Evolutionary conservation across 202 grass and related monocot species (phyloP).

Genomic region (Panicum virgatum): DNA sequence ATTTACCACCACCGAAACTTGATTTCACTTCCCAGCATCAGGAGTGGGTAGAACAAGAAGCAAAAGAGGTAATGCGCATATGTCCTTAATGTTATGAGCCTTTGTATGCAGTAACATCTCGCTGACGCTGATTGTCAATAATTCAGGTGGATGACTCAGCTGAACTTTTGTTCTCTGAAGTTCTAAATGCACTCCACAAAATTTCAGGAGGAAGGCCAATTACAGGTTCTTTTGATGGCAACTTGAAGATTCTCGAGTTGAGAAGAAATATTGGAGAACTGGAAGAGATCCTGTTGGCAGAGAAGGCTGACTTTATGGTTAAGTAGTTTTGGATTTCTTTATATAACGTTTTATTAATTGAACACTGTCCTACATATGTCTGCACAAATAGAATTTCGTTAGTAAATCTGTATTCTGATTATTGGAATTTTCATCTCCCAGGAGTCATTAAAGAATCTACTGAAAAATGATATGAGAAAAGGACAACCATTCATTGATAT

Average conservation of each 20-base stretch:
- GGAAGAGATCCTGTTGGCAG: constrained; percentile 71
- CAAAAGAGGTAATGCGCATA: constrained; percentile 60
- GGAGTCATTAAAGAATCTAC: constrained; percentile 70
- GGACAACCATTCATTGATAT: constrained; percentile 75
- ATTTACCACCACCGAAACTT: constrained; percentile 90
- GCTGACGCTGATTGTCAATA: constrained; percentile 45
- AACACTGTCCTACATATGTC: constrained; percentile 8
- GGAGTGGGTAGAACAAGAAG: constrained; percentile 94
- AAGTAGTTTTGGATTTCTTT: constrained; percentile 44
- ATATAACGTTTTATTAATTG: constrained; percentile 29
- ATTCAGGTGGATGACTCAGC: constrained; percentile 68
- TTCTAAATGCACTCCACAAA: constrained; percentile 70
- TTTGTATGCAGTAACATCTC: constrained; percentile 30
- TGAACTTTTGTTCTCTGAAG: constrained; percentile 75
- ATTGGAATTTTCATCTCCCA: constrained; percentile 52
- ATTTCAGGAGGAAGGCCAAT: constrained; percentile 66
- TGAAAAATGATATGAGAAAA: constrained; percentile 67
- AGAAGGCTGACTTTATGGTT: constrained; percentile 84
- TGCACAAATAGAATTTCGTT: constrained; percentile 14
- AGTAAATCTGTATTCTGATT: constrained; percentile 41
- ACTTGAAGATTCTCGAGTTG: constrained; percentile 71
- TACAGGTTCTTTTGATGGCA: constrained; percentile 76
- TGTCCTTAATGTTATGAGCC: constrained; percentile 12
- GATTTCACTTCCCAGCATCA: constrained; percentile 94
- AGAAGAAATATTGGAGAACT: constrained; percentile 77